phyloP scores from a whole-genome alignment of 176 grass and related monocot genomes.

The Oryza officinalis region DNA sequence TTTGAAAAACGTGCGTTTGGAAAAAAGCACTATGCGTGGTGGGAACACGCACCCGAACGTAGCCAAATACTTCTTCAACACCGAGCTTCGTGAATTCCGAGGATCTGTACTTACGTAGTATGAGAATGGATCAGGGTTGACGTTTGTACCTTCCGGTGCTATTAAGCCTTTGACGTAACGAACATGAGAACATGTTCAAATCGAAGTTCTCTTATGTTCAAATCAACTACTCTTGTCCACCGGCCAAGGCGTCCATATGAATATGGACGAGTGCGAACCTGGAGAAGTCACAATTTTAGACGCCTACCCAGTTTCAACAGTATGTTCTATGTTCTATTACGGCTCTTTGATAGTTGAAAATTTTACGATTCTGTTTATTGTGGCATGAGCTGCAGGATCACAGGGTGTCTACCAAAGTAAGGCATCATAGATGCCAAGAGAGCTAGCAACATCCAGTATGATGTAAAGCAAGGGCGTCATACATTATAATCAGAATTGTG shows the following conservation, averaged over 20 bases:
- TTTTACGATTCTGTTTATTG: too few relatives aligned
- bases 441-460: too few relatives aligned
- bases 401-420: too few relatives aligned
- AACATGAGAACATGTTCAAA: neutral
- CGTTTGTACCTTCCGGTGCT: neutral
- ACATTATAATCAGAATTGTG: too few relatives aligned
- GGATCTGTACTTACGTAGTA: neutral
- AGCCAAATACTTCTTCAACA: neutral
- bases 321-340: neutral
- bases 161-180: neutral
- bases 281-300: neutral
- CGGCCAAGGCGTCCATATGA: neutral
- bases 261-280: neutral
- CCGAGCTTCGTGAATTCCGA: neutral
- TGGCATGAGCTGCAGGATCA: too few relatives aligned
- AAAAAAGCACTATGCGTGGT: too few relatives aligned
- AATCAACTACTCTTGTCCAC: neutral
- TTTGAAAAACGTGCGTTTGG: too few relatives aligned
- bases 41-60: too few relatives aligned
- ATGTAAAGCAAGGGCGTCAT: too few relatives aligned
- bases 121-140: neutral
- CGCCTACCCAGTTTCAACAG: neutral
- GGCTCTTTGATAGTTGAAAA: conserved; percentile 3
- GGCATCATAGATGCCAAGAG: too few relatives aligned
- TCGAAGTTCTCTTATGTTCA: neutral